These are phyloP conservation scores for Tulasnella sp. DNA, from an alignment of 768 basidiomycete species.

Conservation along the genomic window DNA sequence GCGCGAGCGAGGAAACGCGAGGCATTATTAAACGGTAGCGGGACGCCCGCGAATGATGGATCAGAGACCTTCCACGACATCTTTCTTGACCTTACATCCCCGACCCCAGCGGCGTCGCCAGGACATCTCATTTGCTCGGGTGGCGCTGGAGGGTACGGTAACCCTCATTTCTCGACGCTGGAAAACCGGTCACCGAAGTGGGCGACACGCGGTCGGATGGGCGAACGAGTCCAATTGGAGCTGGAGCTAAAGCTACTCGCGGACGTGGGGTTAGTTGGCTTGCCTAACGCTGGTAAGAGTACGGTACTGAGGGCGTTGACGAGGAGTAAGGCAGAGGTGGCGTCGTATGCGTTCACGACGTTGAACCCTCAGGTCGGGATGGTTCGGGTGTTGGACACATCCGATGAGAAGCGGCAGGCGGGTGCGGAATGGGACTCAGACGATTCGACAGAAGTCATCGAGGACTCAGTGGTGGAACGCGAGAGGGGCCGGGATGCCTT, in stretches of 20 bases:
- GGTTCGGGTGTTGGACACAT: constrained; percentile 56
- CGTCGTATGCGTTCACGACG: constrained; percentile 89
- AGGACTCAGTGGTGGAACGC: constrained; percentile 19
- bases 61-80: constrained; percentile 19
- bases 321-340: constrained; percentile 74
- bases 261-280: constrained; percentile 90
- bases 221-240: constrained; percentile 68
- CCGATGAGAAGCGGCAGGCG: too few relatives aligned
- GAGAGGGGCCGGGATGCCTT: constrained; percentile 14
- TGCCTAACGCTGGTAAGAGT: constrained; percentile 92
- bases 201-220: constrained; percentile 66
- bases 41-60: constrained; percentile 31
- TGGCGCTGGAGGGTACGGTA: constrained; percentile 75
- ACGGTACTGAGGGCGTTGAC: constrained; percentile 85
- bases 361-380: constrained; percentile 90
- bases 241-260: constrained; percentile 90
- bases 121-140: constrained; percentile 54
- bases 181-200: constrained; percentile 75
- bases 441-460: constrained; percentile 17
- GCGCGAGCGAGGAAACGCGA: constrained; percentile 56
- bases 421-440: constrained; percentile 38
- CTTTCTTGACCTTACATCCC: constrained; percentile 19
- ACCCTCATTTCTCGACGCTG: constrained; percentile 68
- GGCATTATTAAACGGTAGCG: constrained; percentile 28
- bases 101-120: constrained; percentile 33